A percentile compares a stretch with the other conserved stretches of the same genome.
These are phyloP conservation scores for Crataegus laevigata DNA, from an alignment of 306 rosid species.

Conservation along the genomic window DNA sequence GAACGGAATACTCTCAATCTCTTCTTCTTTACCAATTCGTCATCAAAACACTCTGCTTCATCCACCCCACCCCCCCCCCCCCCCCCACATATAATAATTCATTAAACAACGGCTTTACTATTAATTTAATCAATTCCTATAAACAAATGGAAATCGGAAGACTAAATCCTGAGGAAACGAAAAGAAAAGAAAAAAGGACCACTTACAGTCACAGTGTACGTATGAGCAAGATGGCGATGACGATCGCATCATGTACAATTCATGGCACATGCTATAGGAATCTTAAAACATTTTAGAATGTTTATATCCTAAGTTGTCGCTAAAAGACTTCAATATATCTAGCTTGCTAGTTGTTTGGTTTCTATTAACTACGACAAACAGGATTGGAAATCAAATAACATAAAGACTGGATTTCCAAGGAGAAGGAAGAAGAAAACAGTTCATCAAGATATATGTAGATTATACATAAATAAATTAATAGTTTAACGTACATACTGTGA, in stretches of 20 bases:
- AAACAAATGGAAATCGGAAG: not conserved
- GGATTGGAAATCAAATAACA: not conserved
- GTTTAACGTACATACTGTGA: not conserved
- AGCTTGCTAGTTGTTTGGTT: not conserved
- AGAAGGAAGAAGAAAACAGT: not conserved
- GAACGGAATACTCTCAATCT: constrained; percentile 17
- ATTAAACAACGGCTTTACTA: not conserved
- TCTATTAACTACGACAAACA: not conserved
- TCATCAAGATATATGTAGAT: not conserved
- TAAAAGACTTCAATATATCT: not conserved
- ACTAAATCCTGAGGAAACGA: not conserved
- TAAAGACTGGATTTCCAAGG: not conserved
- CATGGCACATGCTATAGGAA: no score
- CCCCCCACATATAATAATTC: not conserved
- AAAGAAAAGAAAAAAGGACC: not conserved
- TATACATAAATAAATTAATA: no score
- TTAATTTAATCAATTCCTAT: no score
- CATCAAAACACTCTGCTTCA: not conserved
- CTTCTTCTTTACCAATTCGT: not conserved
- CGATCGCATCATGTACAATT: no score
- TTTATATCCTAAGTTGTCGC: no score
- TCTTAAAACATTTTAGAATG: no score
- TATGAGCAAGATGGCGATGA: not conserved
- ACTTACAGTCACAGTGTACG: not conserved
- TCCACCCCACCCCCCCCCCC: constrained; percentile 11